Evolutionary conservation across 495 filamentous ascomycete genomes (phyloP), one percentile per base, ranked within the genome.

Genomic region (Talaromyces wortmannii): DNA sequence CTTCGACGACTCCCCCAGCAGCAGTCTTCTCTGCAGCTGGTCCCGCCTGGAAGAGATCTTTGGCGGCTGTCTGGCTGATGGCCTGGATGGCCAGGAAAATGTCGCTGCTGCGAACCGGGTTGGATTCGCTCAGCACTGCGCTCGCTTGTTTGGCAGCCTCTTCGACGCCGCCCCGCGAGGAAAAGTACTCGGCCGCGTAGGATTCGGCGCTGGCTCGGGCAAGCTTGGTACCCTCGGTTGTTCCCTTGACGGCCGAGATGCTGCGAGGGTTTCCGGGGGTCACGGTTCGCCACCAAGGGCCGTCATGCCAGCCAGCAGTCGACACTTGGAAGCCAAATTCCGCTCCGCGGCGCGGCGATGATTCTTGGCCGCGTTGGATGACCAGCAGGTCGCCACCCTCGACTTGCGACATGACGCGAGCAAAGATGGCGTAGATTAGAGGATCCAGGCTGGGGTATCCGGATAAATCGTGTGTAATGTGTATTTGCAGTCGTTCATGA

Each of bases 371-470:
- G 2, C 91, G 85, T 72, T 97, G 94, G 62, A 97, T 85, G 55
- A 99, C 95, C 36, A 97, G 76, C n/a, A 99, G 82, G 65, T 97
- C 94, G 18, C 94, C 94, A 54, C 94, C 94, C 71, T 99, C 94
- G 52, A 99, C 94, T 71, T 99, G 94, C 31, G 92, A 78, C 94
- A 99, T 99, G 45, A 99, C 92, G 50, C 91, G 86, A 53, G 89
- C 91, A 76, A 99, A 99, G 59, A 94, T 91, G 32, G 80, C 79
- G 70, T 96, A 92, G 63, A 97, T 90, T 30, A 97, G 81, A 10
- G 92, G 91, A 68, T 97, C 92, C 56, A 99, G 83, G 42, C 88
- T 91, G 7, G 95, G 94, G 69, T 99, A 99, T 52, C 89, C 89
- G 48, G 90, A 83, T 16, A 97, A 80, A 65, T 97, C 91, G 74